A percentile compares a stretch with the other conserved stretches of the same genome.
Evolutionary conservation across 306 rosid genomes (phyloP).

Genomic region (Vicia sativa): DNA sequence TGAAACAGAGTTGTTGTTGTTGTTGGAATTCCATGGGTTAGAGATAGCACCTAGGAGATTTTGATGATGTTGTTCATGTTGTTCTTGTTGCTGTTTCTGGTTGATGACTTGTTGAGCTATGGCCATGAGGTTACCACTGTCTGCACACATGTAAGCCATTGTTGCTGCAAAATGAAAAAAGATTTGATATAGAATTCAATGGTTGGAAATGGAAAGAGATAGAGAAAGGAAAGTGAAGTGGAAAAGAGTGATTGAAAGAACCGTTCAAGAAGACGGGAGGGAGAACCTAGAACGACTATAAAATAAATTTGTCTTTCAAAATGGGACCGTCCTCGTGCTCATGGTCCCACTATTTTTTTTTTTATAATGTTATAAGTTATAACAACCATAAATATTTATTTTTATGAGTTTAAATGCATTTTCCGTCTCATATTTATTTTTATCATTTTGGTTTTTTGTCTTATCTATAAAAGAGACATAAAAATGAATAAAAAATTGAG

Average conservation of each 20-base stretch:
- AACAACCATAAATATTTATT: too few relatives aligned
- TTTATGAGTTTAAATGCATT: too few relatives aligned
- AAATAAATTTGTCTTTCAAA: conserved; percentile 9
- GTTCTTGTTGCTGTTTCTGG: conserved; percentile 88
- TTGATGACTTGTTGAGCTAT: conserved; percentile 96
- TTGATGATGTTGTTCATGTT: conserved; percentile 55
- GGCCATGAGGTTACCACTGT: conserved; percentile 97
- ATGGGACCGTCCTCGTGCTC: conserved; percentile 21
- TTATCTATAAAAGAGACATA: too few relatives aligned
- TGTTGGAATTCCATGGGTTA: conserved; percentile 59
- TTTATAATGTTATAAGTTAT: too few relatives aligned
- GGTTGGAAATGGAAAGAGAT: not conserved
- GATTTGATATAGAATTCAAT: not conserved
- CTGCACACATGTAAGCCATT: conserved; percentile 96
- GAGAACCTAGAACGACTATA: conserved; percentile 35
- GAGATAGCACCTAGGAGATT: conserved; percentile 31
- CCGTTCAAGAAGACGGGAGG: conserved; percentile 26
- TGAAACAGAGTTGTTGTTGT: conserved; percentile 25
- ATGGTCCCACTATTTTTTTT: conserved; percentile 16
- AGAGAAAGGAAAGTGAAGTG: not conserved
- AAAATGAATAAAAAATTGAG: too few relatives aligned
- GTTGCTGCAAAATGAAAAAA: conserved; percentile 41
- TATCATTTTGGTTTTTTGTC: too few relatives aligned
- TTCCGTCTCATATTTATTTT: too few relatives aligned
- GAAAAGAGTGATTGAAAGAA: conserved; percentile 14